Evolutionary conservation across 306 rosid genomes (phyloP).

Genomic region (Castanea sativa): DNA sequence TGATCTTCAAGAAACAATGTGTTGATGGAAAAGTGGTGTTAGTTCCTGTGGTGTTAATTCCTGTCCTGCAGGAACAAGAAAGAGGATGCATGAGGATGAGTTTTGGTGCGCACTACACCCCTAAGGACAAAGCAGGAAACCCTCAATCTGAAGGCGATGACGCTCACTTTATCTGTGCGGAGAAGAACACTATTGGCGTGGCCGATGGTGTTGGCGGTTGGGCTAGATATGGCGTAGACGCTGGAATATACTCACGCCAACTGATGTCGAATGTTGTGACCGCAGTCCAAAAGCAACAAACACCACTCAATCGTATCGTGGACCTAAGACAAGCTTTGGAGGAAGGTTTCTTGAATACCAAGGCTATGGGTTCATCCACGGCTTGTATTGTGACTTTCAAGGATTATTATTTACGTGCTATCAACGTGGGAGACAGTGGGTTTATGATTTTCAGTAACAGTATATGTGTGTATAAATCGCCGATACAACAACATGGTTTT

Average conservation of each 20-base stretch:
- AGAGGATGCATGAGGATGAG: background rate
- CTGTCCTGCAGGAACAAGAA: background rate
- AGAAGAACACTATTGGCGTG: background rate
- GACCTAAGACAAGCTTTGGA: conserved; percentile 1
- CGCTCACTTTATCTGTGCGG: background rate
- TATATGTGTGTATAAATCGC: background rate
- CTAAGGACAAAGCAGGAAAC: background rate
- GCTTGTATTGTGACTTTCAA: conserved; percentile 19
- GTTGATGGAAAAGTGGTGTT: too few relatives aligned
- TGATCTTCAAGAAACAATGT: too few relatives aligned
- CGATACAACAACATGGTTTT: background rate
- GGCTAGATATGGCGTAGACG: conserved; percentile 1
- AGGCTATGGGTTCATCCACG: conserved; percentile 17
- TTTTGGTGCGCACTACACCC: background rate
- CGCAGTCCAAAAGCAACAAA: background rate
- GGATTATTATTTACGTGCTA: background rate
- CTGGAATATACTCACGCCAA: conserved; percentile 1
- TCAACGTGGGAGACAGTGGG: conserved; percentile 25
- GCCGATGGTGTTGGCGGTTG: conserved; percentile 17
- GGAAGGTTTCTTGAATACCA: conserved; percentile 1
- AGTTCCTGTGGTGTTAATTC: too few relatives aligned
- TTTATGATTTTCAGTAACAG: conserved; percentile 25
- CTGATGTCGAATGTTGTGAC: background rate
- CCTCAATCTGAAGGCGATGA: conserved; percentile 5
- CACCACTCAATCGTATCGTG: too few relatives aligned